A percentile compares a stretch with the other conserved stretches of the same genome.
Evolutionary conservation across 179 eudicot species (phyloP).

Genomic region (Gypsophila paniculata): DNA sequence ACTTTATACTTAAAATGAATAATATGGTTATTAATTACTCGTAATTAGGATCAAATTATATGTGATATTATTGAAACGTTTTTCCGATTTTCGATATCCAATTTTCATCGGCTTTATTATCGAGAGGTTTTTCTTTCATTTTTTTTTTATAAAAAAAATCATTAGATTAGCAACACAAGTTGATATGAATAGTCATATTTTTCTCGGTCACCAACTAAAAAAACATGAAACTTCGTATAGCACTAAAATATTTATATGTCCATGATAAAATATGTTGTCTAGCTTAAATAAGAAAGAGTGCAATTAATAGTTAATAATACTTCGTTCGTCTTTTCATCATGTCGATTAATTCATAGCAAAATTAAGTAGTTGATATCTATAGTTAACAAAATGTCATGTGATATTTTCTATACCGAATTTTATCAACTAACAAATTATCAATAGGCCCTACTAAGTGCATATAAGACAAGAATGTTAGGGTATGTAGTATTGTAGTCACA

Average conservation of each 20-base stretch:
- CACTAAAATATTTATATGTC: slow-evolving; percentile 3
- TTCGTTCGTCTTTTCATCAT: neutral
- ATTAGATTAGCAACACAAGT: too few species aligned
- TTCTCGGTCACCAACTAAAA: neutral
- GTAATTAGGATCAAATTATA: too few species aligned
- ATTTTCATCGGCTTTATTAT: too few species aligned
- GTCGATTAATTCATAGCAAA: neutral
- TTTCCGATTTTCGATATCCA: too few species aligned
- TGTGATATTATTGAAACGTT: too few species aligned
- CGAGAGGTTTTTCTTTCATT: neutral
- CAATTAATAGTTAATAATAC: neutral
- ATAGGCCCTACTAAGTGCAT: too few species aligned
- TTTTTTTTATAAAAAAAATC: too few species aligned
- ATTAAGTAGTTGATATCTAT: neutral
- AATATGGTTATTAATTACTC: too few species aligned
- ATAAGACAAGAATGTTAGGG: too few species aligned
- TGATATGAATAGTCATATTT: too few species aligned
- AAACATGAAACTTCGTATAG: neutral
- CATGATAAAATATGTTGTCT: slow-evolving; percentile 5
- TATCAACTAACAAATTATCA: neutral
- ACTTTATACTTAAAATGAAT: too few species aligned
- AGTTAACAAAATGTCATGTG: neutral
- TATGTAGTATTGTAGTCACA: too few species aligned
- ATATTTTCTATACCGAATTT: neutral
- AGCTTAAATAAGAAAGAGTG: neutral